Percentiles rank a stretch among this genome's conserved stretches.
These are phyloP conservation scores for Salvia splendens DNA, from an alignment of 257 asterid genomes.

Conservation along the genomic window DNA sequence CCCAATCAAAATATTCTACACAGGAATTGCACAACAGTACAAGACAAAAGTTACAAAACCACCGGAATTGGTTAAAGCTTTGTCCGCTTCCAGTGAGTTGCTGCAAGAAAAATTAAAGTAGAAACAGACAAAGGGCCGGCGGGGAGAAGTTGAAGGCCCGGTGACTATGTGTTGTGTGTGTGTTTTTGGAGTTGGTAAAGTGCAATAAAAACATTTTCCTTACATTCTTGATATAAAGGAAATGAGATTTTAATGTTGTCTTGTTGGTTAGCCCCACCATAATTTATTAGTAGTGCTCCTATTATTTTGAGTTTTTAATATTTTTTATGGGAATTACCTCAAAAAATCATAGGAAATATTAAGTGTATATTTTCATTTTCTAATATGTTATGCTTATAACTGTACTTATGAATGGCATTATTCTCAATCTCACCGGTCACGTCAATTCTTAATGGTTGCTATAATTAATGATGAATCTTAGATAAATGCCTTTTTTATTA, in stretches of 20 bases:
- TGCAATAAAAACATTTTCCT: constrained; percentile 30
- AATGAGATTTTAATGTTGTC: constrained; percentile 34
- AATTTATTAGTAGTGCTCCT: not conserved
- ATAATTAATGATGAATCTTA: not conserved
- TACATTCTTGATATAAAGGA: constrained; percentile 24
- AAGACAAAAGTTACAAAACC: constrained; percentile 34
- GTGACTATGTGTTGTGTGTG: constrained; percentile 24
- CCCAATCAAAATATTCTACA: constrained; percentile 34
- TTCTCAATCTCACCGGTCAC: not conserved
- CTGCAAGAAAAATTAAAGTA: constrained; percentile 28
- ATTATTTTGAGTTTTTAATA: not conserved
- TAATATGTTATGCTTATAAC: not conserved
- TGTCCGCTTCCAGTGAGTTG: constrained; percentile 31
- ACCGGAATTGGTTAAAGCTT: constrained; percentile 39
- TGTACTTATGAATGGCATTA: not conserved
- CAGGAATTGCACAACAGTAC: constrained; percentile 31
- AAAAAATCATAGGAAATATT: too few species aligned
- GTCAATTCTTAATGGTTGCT: not conserved
- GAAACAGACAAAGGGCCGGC: constrained; percentile 48
- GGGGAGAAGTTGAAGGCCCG: constrained; percentile 28
- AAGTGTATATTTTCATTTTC: too few species aligned
- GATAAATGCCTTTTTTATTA: too few species aligned
- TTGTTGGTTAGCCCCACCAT: constrained; percentile 30
- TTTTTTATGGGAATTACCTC: not conserved
- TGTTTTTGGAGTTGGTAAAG: constrained; percentile 21